A percentile compares a stretch with the other conserved stretches of the same genome.
Evolutionary conservation across 2,329 filamentous ascomycete genomes (phyloP).

Genomic region (Apiospora marii): DNA sequence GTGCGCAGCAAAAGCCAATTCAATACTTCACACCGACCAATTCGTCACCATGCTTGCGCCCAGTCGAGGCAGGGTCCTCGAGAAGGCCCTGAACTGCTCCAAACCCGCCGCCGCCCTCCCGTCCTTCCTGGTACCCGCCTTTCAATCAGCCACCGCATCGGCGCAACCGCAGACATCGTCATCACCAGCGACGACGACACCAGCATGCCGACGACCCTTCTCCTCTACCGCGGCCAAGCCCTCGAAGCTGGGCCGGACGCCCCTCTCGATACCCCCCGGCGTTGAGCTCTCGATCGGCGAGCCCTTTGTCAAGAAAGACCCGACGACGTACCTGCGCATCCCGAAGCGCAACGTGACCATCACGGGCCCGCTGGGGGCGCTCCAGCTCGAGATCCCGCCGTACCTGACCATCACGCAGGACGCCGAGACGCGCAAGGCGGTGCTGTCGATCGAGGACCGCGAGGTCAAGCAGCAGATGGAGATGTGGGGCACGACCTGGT

Average conservation of each 20-base stretch:
- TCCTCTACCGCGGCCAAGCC: slow-evolving; percentile 71
- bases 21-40: slow-evolving; percentile 19
- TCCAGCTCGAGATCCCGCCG: slow-evolving; percentile 79
- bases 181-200: background rate
- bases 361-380: slow-evolving; percentile 81
- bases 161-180: slow-evolving; percentile 32
- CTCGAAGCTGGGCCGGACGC: slow-evolving; percentile 87
- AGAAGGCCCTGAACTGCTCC: slow-evolving; percentile 54
- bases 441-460: slow-evolving; percentile 74
- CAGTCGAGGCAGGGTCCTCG: slow-evolving; percentile 66
- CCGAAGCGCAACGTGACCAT: slow-evolving; percentile 75
- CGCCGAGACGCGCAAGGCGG: slow-evolving; percentile 65
- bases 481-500: slow-evolving; percentile 95
- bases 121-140: slow-evolving; percentile 76
- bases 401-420: slow-evolving; percentile 80
- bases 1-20: slow-evolving; percentile 29
- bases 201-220: slow-evolving; percentile 62
- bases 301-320: slow-evolving; percentile 59
- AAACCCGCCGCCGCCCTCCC: slow-evolving; percentile 64
- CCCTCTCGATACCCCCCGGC: slow-evolving; percentile 82
- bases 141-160: slow-evolving; percentile 55
- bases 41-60: slow-evolving; percentile 67
- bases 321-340: slow-evolving; percentile 67
- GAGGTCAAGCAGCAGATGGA: slow-evolving; percentile 78
- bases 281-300: slow-evolving; percentile 80